These are phyloP conservation scores for Pythium myriotylum DNA, from an alignment of 352 stramenopile genomes.

Conservation along the genomic window DNA sequence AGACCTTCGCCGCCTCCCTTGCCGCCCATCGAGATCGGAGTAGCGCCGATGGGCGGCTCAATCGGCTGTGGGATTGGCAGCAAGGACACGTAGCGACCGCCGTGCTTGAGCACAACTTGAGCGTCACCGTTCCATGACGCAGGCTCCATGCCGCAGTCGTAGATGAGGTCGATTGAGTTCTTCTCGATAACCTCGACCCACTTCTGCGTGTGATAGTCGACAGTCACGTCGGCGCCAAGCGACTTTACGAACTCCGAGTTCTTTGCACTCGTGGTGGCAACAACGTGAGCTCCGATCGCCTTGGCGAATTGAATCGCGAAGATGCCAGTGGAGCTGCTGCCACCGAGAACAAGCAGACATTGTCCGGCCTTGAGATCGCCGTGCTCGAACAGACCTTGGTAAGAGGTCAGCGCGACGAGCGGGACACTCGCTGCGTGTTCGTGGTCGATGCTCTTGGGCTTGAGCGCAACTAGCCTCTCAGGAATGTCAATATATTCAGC, in stretches of 20 bases:
- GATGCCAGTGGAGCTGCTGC: too few relatives aligned
- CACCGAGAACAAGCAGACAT: not conserved
- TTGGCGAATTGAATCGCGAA: too few relatives aligned
- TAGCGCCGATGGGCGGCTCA: not conserved
- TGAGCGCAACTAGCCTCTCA: not conserved
- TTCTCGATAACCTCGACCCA: constrained; percentile 28
- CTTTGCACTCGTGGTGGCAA: too few relatives aligned
- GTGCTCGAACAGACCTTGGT: constrained; percentile 37
- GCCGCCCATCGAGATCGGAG: not conserved
- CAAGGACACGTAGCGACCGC: constrained; percentile 7
- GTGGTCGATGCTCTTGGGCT: not conserved
- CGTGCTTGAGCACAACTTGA: constrained; percentile 27
- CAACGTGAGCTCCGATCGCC: too few relatives aligned
- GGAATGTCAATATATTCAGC: not conserved
- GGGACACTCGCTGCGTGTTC: too few relatives aligned
- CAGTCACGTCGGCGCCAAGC: constrained; percentile 31
- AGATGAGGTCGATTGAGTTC: constrained; percentile 40
- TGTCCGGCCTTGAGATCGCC: constrained; percentile 11
- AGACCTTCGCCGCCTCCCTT: too few relatives aligned
- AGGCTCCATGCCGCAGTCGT: constrained; percentile 36
- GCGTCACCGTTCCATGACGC: constrained; percentile 29
- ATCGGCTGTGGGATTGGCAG: not conserved
- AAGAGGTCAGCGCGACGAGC: constrained; percentile 35
- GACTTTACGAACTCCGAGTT: too few relatives aligned
- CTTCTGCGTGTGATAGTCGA: constrained; percentile 40